phyloP scores from a whole-genome alignment of 1,284 basidiomycete genomes.

The Xerocomus amazonicus region DNA sequence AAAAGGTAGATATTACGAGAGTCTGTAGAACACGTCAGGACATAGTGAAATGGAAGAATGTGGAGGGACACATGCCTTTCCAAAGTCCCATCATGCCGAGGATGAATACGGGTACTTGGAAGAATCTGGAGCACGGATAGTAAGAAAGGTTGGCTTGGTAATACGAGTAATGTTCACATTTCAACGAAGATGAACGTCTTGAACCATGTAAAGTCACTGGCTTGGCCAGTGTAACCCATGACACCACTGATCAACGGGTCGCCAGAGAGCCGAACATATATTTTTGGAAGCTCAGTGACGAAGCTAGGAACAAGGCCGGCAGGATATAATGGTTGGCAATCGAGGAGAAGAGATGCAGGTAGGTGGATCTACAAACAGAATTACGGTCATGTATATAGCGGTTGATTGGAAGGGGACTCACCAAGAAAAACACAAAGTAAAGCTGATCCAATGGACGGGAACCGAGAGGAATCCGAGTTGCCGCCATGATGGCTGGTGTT shows the following conservation, averaged over 20 bases:
- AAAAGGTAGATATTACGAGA: slow-evolving; percentile 47
- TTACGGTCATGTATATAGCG: not conserved
- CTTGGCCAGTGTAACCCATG: slow-evolving; percentile 41
- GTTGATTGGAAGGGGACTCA: slow-evolving; percentile 26
- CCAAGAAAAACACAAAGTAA: slow-evolving; percentile 63
- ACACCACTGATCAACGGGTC: slow-evolving; percentile 64
- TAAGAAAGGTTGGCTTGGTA: slow-evolving; percentile 16
- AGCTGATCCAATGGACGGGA: slow-evolving; percentile 59
- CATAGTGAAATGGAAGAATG: not conserved
- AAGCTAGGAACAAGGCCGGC: slow-evolving; percentile 43
- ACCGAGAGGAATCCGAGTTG: slow-evolving; percentile 34
- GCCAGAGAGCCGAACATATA: slow-evolving; percentile 50
- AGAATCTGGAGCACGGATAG: slow-evolving; percentile 42
- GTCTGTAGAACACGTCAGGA: slow-evolving; percentile 32
- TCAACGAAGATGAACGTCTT: slow-evolving; percentile 62
- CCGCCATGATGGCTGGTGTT: slow-evolving; percentile 1
- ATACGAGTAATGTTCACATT: slow-evolving; percentile 34
- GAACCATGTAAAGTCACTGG: slow-evolving; percentile 56
- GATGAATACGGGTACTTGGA: slow-evolving; percentile 77
- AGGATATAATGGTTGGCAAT: slow-evolving; percentile 70
- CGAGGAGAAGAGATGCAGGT: slow-evolving; percentile 59
- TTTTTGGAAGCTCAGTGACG: slow-evolving; percentile 40
- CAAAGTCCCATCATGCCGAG: slow-evolving; percentile 65
- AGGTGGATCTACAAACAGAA: slow-evolving; percentile 51
- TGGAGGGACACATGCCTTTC: slow-evolving; percentile 42